A percentile compares a stretch with the other conserved stretches of the same genome.
These are phyloP conservation scores for Polyplosphaeria fusca DNA, from an alignment of 495 filamentous ascomycete genomes.

Conservation along the genomic window DNA sequence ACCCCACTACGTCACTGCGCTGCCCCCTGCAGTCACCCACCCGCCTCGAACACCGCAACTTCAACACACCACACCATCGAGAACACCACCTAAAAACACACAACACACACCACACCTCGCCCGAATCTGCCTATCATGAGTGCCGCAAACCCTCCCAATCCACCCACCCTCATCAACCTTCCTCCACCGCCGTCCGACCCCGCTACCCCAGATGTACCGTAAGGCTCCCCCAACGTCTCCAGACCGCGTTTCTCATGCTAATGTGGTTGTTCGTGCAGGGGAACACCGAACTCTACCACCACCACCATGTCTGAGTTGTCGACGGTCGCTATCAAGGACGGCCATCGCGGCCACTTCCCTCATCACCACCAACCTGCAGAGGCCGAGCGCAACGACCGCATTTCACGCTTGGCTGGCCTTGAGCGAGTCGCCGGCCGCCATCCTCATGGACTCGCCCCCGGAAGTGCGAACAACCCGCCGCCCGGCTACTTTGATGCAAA, in stretches of 20 bases:
- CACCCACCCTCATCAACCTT: slow-evolving; percentile 76
- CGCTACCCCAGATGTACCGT: slow-evolving; percentile 90
- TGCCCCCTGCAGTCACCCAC: neutral
- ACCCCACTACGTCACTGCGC: slow-evolving; percentile 17
- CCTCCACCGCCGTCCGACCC: slow-evolving; percentile 80
- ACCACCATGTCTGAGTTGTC: slow-evolving; percentile 83
- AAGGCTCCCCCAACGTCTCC: slow-evolving; percentile 43
- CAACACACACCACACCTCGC: neutral
- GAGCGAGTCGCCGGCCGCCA: slow-evolving; percentile 59
- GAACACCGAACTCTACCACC: slow-evolving; percentile 85
- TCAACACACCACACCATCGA: slow-evolving; percentile 6
- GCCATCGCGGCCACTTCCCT: slow-evolving; percentile 70
- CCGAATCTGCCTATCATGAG: slow-evolving; percentile 34
- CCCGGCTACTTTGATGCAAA: slow-evolving; percentile 66
- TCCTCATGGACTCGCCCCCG: slow-evolving; percentile 33
- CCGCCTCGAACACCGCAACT: neutral
- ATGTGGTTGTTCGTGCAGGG: slow-evolving; percentile 49
- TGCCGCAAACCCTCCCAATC: too few species aligned
- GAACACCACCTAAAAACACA: neutral
- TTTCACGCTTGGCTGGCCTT: slow-evolving; percentile 82
- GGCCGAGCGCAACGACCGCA: slow-evolving; percentile 88
- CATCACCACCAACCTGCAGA: slow-evolving; percentile 58
- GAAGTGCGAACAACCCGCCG: slow-evolving; percentile 16
- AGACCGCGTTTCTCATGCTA: neutral
- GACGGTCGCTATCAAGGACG: slow-evolving; percentile 91